A percentile compares a stretch with the other conserved stretches of the same genome.
Evolutionary conservation across 345 rosid genomes (phyloP).

Genomic region (Citrus maxima): DNA sequence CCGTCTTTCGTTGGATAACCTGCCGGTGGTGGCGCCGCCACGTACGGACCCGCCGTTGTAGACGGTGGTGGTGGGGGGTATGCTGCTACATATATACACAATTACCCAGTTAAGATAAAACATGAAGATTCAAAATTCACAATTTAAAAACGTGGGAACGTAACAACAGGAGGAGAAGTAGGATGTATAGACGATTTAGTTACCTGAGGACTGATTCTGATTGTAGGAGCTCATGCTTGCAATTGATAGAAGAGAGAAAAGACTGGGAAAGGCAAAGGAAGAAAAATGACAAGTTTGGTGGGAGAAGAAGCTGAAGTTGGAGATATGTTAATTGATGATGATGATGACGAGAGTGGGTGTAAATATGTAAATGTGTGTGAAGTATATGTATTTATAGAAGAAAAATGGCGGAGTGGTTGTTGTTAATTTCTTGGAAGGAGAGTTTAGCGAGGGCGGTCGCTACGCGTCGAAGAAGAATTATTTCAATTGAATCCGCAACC

Average conservation of each 20-base stretch:
- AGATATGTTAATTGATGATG: background rate
- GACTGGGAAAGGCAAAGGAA: too few relatives aligned
- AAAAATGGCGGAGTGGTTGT: too few relatives aligned
- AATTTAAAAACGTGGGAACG: background rate
- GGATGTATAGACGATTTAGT: rapidly evolving
- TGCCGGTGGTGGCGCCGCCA: slow-evolving; percentile 45
- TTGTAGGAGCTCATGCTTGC: slow-evolving; percentile 31
- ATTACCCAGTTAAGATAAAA: background rate
- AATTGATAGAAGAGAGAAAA: background rate
- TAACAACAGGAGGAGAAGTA: background rate
- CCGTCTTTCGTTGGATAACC: slow-evolving; percentile 57
- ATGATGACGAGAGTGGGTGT: too few relatives aligned
- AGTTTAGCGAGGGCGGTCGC: too few relatives aligned
- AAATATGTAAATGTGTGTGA: too few relatives aligned
- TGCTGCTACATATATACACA: slow-evolving; percentile 12
- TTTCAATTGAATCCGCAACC: too few relatives aligned
- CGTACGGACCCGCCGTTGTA: slow-evolving; percentile 8
- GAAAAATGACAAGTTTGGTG: background rate
- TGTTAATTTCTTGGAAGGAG: too few relatives aligned
- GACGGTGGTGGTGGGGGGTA: slow-evolving; percentile 32
- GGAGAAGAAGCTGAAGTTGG: background rate
- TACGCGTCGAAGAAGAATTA: too few relatives aligned
- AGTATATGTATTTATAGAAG: too few relatives aligned
- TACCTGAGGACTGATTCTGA: slow-evolving; percentile 28
- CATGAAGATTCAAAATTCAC: slow-evolving; percentile 21